Base-by-base conservation (phyloP, 176 grass and related monocot genomes). In the Secale cereale region DNA sequence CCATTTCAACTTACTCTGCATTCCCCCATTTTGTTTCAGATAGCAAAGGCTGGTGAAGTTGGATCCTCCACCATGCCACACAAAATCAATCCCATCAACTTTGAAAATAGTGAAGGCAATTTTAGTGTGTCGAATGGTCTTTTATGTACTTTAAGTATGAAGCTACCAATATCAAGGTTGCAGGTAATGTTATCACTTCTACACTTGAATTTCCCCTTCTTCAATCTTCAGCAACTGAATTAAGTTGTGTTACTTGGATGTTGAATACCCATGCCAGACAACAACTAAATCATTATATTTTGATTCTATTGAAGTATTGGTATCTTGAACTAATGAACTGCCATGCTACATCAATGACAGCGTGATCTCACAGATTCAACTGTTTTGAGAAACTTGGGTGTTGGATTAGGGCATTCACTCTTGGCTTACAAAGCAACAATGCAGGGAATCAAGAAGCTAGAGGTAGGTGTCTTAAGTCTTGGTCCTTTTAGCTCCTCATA, bases 21-120 rank as follows among this genome's bases (percentile, higher is more conserved):
- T 71, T 69, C 15, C 20, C 3, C 27, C 10, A 62, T 65, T 84
- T 45, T 88, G 39, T 70, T 88, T 36, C 86, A 99, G 97, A 89
- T 94, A 86, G 82, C 90, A 37, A 99, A 99, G 84, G 88, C 86
- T 67, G 97, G 94, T 77, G 97, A 99, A 85, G 86, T 99, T 76
- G 97, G 97, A 87, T 96, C 93, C 33, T 99, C 97, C 65, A 99
- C 94, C 17, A 99, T 99, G 97, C 97, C 94, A 85, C 97, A 98
- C 82, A 98, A 98, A 92, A 89, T 99, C 67, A 98, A 98, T 83
- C 93, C 97, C 43, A 99, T 99, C 23, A 88, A 99, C 94, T 99
- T 99, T 88, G 97, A 99, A 91, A 99, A 99, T 43, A 99, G 97
- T 29, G 97, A 98, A 40, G 97, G 97, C 33, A 98, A 98, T 87